Evolutionary conservation across 305 asterid species (phyloP).

Genomic region (Withania somnifera): DNA sequence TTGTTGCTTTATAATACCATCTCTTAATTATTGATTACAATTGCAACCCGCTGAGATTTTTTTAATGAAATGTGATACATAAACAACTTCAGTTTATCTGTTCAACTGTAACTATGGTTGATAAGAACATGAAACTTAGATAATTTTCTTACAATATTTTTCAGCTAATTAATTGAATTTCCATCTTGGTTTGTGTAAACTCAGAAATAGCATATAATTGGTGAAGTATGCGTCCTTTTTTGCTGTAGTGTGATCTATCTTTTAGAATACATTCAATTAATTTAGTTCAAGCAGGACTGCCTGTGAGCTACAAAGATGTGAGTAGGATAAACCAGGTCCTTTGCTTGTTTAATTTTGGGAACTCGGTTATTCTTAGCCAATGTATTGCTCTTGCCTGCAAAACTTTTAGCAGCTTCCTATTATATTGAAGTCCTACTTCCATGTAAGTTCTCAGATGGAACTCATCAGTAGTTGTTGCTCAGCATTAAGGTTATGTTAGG

Average conservation of each 20-base stretch:
- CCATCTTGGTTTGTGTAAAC: background rate
- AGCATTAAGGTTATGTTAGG: background rate
- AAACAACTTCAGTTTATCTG: background rate
- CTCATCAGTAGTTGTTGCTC: background rate
- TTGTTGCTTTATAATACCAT: background rate
- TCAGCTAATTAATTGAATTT: background rate
- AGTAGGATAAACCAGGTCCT: background rate
- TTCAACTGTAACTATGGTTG: background rate
- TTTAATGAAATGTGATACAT: accelerated
- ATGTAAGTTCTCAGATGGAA: background rate
- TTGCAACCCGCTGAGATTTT: background rate
- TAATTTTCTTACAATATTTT: background rate
- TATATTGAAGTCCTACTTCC: background rate
- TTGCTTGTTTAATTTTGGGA: background rate
- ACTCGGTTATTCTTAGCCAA: background rate
- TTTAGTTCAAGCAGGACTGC: background rate
- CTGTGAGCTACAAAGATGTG: background rate
- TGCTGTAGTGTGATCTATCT: background rate
- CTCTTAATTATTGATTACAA: background rate
- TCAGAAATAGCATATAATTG: background rate
- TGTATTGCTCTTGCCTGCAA: background rate
- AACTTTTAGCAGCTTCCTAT: background rate
- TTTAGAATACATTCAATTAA: background rate
- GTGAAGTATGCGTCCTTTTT: background rate
- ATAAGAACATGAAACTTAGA: background rate